Percentiles rank a stretch among this genome's conserved stretches.
Conservation (phyloP, 2,329 filamentous ascomycete species). For the Hymenoscyphus occultus region DNA sequence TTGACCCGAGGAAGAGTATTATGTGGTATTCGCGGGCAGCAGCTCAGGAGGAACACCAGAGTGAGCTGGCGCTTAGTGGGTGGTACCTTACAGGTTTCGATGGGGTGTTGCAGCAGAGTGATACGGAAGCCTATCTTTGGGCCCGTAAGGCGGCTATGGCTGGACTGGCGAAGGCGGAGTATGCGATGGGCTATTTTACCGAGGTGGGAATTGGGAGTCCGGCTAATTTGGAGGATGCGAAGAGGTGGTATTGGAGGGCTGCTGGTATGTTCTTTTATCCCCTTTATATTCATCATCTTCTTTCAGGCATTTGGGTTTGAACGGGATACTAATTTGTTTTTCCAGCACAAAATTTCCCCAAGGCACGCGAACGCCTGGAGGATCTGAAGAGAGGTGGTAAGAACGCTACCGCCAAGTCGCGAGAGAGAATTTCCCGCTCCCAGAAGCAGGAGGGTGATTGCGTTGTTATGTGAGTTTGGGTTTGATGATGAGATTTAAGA, state of each 20-base stretch:
- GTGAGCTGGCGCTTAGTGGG: conserved; percentile 79
- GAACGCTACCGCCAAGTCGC: conserved; percentile 64
- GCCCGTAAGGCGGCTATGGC: conserved; percentile 87
- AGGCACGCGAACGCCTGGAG: conserved; percentile 87
- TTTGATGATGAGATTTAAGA: neutral
- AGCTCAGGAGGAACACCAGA: conserved; percentile 89
- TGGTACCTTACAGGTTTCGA: conserved; percentile 94
- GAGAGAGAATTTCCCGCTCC: conserved; percentile 77
- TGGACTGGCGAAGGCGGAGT: conserved; percentile 89
- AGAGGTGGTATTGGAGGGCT: conserved; percentile 96
- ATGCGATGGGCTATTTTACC: conserved; percentile 97
- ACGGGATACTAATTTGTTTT: conserved; percentile 14
- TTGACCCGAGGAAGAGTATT: conserved; percentile 82
- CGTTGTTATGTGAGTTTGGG: conserved; percentile 63
- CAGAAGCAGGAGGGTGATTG: conserved; percentile 89
- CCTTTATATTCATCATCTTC: neutral
- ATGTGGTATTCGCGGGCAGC: conserved; percentile 93
- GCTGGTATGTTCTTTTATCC: conserved; percentile 67
- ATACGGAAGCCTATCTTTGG: conserved; percentile 97
- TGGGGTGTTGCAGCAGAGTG: conserved; percentile 83
- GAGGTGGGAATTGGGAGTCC: conserved; percentile 90
- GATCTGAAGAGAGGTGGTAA: conserved; percentile 81
- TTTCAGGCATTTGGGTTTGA: neutral
- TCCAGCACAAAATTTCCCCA: conserved; percentile 87
- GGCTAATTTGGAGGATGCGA: conserved; percentile 88